Evolutionary conservation across 768 basidiomycete genomes (phyloP).

Genomic region (Dioszegia crocea): DNA sequence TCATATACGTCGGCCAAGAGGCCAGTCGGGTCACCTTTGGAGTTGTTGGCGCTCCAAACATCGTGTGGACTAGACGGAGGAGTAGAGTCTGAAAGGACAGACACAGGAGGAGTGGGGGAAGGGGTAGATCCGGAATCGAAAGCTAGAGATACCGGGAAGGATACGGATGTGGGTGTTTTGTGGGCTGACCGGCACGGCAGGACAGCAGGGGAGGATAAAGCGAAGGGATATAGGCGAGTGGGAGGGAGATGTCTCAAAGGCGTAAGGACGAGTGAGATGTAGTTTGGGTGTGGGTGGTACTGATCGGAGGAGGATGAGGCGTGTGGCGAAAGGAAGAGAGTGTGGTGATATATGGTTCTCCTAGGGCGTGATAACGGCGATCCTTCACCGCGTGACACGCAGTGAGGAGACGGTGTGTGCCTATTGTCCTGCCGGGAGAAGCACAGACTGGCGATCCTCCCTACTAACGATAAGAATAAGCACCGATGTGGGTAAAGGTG

Average conservation of each 20-base stretch:
- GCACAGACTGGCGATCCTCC: not conserved
- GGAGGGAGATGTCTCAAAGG: constrained; percentile 2
- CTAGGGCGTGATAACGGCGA: not conserved
- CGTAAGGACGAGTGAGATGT: not conserved
- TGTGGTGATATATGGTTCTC: not conserved
- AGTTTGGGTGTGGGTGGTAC: not conserved
- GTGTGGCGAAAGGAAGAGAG: not conserved
- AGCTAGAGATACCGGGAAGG: not conserved
- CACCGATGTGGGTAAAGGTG: no score
- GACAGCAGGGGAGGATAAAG: not conserved
- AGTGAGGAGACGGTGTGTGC: not conserved
- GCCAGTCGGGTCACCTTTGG: constrained; percentile 11
- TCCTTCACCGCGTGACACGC: no score
- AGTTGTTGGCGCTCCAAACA: constrained; percentile 17
- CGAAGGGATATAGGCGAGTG: constrained; percentile 6
- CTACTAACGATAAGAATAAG: not conserved
- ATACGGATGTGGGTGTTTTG: not conserved
- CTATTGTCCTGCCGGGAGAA: not conserved
- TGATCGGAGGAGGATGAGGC: not conserved
- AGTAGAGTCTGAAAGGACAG: constrained; percentile 2
- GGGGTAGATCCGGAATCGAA: not conserved
- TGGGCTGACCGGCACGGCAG: no score
- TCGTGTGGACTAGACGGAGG: constrained; percentile 8
- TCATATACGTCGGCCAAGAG: constrained; percentile 21
- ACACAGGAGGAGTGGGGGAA: not conserved